Evolutionary conservation across 2,329 filamentous ascomycete species (phyloP), one percentile per base, ranked within the genome.

Genomic region (Colletotrichum sublineola): DNA sequence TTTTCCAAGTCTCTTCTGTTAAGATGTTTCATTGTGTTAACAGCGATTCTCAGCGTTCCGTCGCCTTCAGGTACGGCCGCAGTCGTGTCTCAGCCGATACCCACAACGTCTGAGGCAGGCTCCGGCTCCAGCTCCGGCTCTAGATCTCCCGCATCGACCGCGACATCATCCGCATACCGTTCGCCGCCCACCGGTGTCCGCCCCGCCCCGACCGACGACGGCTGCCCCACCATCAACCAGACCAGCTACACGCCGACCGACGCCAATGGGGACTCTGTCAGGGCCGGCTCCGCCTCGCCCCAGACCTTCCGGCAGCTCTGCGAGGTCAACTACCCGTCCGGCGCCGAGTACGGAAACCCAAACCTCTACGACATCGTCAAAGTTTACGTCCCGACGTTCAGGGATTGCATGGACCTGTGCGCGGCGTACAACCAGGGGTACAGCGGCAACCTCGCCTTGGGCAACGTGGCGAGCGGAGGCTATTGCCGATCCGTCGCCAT

Each of bases 321-420:
- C 64, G 56, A 68, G 52, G 75, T 72, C 33, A 75, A 76, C 69
- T 75, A 74, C 38, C 61, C 75, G 1, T 58, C 58, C 15, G 71
- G 72, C n/a, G 68, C 58, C 5, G 48, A 15, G 0, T 73, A 60
- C 29, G 74, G 75, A 31, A 77, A 77, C 67, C 71, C 72, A 7
- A 60, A 33, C 4, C 56, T 74, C 42, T 56, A 68, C 60, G 73
- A 76, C 68, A 75, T 77, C 46, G 40, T 76, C n/a, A 75, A 72
- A 60, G 15, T 71, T n/a, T 76, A 75, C 57, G 52, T 73, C 55
- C 65, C 75, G 15, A 75, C 70, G 15, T 72, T 77, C 20, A 73
- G 75, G 33, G 73, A 71, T 11, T 77, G 75, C 63, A 76, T 77
- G 40, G 55, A 62, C 12, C 64, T 74, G 29, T 76, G 75, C 61